Evolutionary conservation across 176 grass and related monocot genomes (phyloP), one percentile per base, ranked within the genome.

Genomic region (Phoenix dactylifera): DNA sequence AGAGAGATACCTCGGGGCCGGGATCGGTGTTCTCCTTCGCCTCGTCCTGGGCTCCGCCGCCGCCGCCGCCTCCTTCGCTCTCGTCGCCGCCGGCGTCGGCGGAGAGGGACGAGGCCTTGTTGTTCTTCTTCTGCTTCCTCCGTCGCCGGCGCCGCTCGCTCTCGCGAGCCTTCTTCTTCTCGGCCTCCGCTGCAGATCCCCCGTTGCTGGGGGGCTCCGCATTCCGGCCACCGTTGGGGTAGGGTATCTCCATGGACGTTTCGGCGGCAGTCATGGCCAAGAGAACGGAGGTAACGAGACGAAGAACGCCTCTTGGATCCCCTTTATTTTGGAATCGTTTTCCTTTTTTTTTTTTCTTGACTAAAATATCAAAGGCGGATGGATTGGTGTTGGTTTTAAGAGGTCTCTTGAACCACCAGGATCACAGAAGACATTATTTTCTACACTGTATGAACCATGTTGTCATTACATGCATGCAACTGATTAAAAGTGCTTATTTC

Each of bases 121-220:
- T 26, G 57, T 51, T 87, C 84, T 79, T 87, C 75, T 87, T 87
- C 75, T 82, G 84, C 71, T 87, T 82, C 26, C 84, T 71, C 3
- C 84, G 58, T 17, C 75, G 75, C 48, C 75, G 79, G 18, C 79
- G 70, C 26, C 79, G 79, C 12, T 87, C 84, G 67, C 75, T 82
- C 66, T 78, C 84, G 10, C 79, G 78, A 4, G 56, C 73, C 71
- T 87, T 87, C 24, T 82, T 86, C 56, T 24, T 24, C 6, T 54
- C 83, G 51, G 35, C 18, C 6, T 72, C 15, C 25, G 66, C 12
- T 57, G 59, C 15, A 25, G 64, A 57, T 49, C 74, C 64, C 51
- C 61, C 16, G 25, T 26, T 23, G n/a, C 4, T 2, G 24, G 35
- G 65, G 17, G 26, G 1, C 6, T 55, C 65, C 55, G 55, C 57